Evolutionary conservation across 495 filamentous ascomycete species (phyloP), one percentile per base, ranked within the genome.

Genomic region (Neurospora sp.): DNA sequence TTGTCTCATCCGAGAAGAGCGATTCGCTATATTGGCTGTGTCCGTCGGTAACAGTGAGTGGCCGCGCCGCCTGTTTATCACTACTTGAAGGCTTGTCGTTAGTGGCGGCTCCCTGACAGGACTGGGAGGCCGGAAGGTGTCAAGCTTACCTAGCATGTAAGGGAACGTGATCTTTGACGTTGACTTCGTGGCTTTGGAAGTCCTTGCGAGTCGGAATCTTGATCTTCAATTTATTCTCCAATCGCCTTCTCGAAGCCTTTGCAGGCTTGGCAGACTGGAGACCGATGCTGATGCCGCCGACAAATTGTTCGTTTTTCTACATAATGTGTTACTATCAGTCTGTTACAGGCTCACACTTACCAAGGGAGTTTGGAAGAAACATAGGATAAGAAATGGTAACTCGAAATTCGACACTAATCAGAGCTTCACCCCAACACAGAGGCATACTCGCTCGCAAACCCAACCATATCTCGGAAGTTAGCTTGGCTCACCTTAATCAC

Each of bases 291-390:
- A 44, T 72, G 3, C 76, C 74, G 31, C 72, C 48, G n/a, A 77
- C 35, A 18, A 70, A 77, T 27, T 48, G 35, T 37, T 75, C 73
- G n/a, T 39, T 75, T 54, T 72, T 75, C 38, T 46, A 37, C 20
- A 38, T 11, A n/a, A 6, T 23, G 27, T 44, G 35, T 72, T 27
- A 72, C 14, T 39, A 27, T 10, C 4, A 46, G 70, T 35, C 18
- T 35, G 5, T 31, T 38, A 48, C 39, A 66, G 1, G 27, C 3
- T 66, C 3, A 31, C 14, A 18, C 27, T 27, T 66, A 18, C 12
- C 12, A 27, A 1, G 27, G 54, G 27, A 4, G 23, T 31, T 31
- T 2, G 12, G 31, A 5, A 31, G 23, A 31, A 62, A 31, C 12
- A 16, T 3, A 2, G 23, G 54, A 31, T 31, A 35, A 12, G 3